These are phyloP conservation scores for Clonostachys sp. DNA, from an alignment of 2,329 filamentous ascomycete genomes.

Conservation along the genomic window DNA sequence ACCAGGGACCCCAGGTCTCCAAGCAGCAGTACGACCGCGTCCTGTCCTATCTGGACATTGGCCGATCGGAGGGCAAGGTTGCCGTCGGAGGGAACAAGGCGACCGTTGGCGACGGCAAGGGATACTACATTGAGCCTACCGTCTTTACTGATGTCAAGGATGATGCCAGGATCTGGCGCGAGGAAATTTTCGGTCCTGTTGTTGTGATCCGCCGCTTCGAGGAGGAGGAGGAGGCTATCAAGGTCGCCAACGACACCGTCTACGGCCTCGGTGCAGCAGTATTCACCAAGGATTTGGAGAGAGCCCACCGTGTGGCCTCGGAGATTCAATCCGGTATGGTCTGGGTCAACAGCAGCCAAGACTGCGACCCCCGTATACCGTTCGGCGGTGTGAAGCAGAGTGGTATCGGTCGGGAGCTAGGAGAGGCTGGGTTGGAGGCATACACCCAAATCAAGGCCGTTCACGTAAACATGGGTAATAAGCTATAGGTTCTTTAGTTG, in stretches of 20 bases:
- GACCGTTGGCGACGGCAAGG: neutral
- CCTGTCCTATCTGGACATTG: slow-evolving; percentile 53
- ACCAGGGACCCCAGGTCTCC: slow-evolving; percentile 36
- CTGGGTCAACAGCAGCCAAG: slow-evolving; percentile 23
- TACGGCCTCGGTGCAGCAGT: slow-evolving; percentile 49
- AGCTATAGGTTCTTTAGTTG: neutral
- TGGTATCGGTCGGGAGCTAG: slow-evolving; percentile 42
- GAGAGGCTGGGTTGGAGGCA: slow-evolving; percentile 10
- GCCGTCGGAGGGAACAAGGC: neutral
- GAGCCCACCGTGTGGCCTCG: slow-evolving; percentile 26
- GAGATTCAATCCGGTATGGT: slow-evolving; percentile 46
- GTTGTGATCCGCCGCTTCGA: slow-evolving; percentile 11
- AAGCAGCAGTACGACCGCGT: slow-evolving; percentile 60
- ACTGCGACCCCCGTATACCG: slow-evolving; percentile 11
- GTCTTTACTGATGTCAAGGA: slow-evolving; percentile 14
- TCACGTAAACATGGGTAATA: slow-evolving; percentile 3
- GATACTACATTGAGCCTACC: slow-evolving; percentile 8
- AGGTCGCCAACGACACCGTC: slow-evolving; percentile 26
- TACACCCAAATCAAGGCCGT: slow-evolving; percentile 5
- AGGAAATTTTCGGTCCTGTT: slow-evolving; percentile 18
- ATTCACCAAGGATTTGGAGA: slow-evolving; percentile 45
- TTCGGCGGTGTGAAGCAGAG: slow-evolving; percentile 50
- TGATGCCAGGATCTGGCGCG: slow-evolving; percentile 10
- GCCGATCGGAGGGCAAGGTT: neutral
- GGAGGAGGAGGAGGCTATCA: slow-evolving; percentile 13